Percentiles rank a stretch among this genome's conserved stretches.
Conservation (phyloP, 2,329 filamentous ascomycete species). For the Aspergillus spinulosporus region DNA sequence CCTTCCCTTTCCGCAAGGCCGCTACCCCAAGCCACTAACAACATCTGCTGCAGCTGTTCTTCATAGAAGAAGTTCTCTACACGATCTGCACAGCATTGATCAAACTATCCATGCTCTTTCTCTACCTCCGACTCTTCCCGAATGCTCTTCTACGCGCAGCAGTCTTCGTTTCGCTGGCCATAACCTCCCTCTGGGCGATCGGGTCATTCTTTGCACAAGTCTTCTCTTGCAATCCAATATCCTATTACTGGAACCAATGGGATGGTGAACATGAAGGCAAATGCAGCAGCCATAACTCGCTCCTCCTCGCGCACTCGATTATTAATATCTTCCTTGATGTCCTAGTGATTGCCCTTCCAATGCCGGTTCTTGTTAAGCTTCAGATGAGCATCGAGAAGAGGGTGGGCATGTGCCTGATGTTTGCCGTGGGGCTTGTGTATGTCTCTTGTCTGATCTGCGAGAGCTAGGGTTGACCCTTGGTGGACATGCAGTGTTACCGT, state of each 20-base stretch:
- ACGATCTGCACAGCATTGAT: neutral
- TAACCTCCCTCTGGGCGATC: neutral
- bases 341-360: neutral
- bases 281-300: neutral
- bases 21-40: neutral
- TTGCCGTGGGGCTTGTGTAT: slow-evolving; percentile 6
- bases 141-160: neutral
- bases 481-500: neutral
- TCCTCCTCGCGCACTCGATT: neutral
- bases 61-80: slow-evolving; percentile 1
- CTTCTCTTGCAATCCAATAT: neutral
- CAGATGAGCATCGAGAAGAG: neutral
- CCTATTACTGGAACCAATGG: slow-evolving; percentile 1
- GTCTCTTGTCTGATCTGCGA: neutral
- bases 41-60: neutral
- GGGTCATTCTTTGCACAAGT: neutral
- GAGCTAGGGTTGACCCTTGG: no score
- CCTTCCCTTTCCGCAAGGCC: no score
- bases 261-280: slow-evolving; percentile 1
- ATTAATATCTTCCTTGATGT: slow-evolving; percentile 3
- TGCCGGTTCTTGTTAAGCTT: neutral
- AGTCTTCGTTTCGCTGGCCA: neutral
- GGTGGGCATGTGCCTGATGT: neutral
- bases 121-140: slow-evolving; percentile 8
- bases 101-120: slow-evolving; percentile 11